Base-by-base conservation (phyloP, 768 basidiomycete species). In the Leccinum pellstonianum region DNA sequence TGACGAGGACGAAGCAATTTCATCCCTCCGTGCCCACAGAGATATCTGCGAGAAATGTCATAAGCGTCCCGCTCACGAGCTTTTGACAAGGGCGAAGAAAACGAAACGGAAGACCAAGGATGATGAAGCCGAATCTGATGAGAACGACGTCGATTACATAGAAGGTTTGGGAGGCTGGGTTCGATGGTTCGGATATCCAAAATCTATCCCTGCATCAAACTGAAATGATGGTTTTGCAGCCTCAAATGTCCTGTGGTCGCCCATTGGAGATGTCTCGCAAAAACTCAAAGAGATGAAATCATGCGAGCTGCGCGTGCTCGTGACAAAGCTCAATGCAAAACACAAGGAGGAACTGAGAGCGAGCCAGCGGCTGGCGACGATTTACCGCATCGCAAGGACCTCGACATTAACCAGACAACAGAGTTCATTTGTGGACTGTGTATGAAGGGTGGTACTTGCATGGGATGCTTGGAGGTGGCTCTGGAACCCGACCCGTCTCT, bases 371-470 rank as follows among this genome's bases (percentile, higher is more conserved):
- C 59, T 38, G 67, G 66, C 43, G 67, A 66, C 43, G 74, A 77
- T 48, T 79, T 80, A 41, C 68, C 68, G 4, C 83, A 83, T 69
- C 80, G 83, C 33, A 65, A 69, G 14, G 77, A 71, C 0, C 76
- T 93, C 11, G 75, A 74, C 48, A 60, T 76, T 37, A 67, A 82
- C 59, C 80, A 91, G 71, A 89, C 82, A 8, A 92, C 90, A 0
- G 89, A 92, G 64, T 94, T 92, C 64, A 76, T 91, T 29, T 94
- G 92, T 67, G 83, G 86, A 37, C 73, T 82, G 8, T 93, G 92
- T 70, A 81, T 78, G 70, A 88, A 87, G 66, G 90, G 89, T 8
- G 88, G 89, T 14, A 72, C 83, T n/a, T 94, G 91, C 70, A 86
- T 93, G 81, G 80, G 81, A 17, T 94, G 91, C 71, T 79, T 80